Evolutionary conservation across 192 early-diverging fungal species (phyloP).

Genomic region (Irineochytrium annulatum): DNA sequence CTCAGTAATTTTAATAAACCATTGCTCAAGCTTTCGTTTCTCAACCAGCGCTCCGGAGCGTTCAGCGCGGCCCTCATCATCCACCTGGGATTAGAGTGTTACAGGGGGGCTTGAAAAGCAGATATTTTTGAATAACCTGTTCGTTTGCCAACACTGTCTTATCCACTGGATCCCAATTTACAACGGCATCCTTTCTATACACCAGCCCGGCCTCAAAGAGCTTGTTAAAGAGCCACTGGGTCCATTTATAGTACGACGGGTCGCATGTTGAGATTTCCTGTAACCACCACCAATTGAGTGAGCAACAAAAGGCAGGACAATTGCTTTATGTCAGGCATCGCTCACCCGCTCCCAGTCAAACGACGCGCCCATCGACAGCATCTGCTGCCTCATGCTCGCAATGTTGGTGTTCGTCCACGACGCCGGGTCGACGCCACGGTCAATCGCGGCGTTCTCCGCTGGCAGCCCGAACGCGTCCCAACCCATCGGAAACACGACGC

Average conservation of each 20-base stretch:
- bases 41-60: conserved; percentile 90
- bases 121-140: conserved; percentile 49
- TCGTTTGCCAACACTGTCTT: conserved; percentile 95
- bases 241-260: conserved; percentile 88
- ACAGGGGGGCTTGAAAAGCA: neutral
- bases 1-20: conserved; percentile 86
- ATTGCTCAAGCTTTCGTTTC: conserved; percentile 77
- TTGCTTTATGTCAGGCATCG: neutral
- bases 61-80: conserved; percentile 81
- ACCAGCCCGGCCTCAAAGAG: conserved; percentile 73
- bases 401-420: conserved; percentile 88
- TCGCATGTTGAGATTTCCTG: conserved; percentile 84
- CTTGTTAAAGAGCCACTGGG: conserved; percentile 84
- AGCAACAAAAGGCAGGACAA: neutral
- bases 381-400: conserved; percentile 72
- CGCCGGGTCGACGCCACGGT: conserved; percentile 68
- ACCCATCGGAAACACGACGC: conserved; percentile 80
- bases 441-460: conserved; percentile 94
- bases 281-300: neutral
- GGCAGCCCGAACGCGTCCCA: conserved; percentile 99
- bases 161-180: conserved; percentile 98
- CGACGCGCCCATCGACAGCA: conserved; percentile 66
- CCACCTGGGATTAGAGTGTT: conserved; percentile 52
- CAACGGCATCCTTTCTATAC: conserved; percentile 83
- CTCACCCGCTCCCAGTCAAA: conserved; percentile 87